Base-by-base conservation (phyloP, 192 early-diverging fungal species). In the Backusella circina region DNA sequence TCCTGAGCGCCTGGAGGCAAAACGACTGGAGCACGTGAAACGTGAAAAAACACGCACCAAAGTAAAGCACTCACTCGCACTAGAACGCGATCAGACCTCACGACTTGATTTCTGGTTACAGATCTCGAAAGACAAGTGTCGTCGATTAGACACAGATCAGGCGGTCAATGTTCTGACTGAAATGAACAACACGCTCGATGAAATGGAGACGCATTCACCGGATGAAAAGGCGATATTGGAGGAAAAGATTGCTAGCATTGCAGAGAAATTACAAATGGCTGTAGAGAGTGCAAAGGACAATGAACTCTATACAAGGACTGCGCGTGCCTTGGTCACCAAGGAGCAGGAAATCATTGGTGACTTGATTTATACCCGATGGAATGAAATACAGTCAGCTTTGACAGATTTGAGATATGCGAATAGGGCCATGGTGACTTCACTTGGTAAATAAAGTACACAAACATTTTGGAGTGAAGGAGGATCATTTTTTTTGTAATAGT, bases 21-120 rank as follows among this genome's bases (percentile, higher is more conserved):
- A 94, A 73, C 70, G 82, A 12, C 36, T 61, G 32, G 91, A 92
- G 77, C 50, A 79, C 7, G 21, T 38, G 1, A 73, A 78, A 57
- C 80, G 86, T 51, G 51, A 64, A 3, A 47, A 74, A 64, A 71
- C 73, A 31, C 73, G 77, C 4, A 21, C 80, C 3, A 87, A 82
- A 51, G 64, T 75, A 7, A 47, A 77, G 3, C 65, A 67, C 5
- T 80, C 82, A 1, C 76, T 86, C n/a, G 51, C 65, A 12, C 76
- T 86, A 23, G 86, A 87, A 35, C 75, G 74, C 32, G 57, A 61
- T 0, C 82, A 87, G 26, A 77, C 73, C 35, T 6, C 37, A n/a
- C 67, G 88, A 26, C 38, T 89, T 1, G 77, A 61, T n/a, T 21
- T 41, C 3, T 66, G 54, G 64, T 36, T 57, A 30, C 31, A 72